These are phyloP conservation scores for Acanthamoeba lenticulata DNA, from an alignment of 208 protist species.

Conservation along the genomic window DNA sequence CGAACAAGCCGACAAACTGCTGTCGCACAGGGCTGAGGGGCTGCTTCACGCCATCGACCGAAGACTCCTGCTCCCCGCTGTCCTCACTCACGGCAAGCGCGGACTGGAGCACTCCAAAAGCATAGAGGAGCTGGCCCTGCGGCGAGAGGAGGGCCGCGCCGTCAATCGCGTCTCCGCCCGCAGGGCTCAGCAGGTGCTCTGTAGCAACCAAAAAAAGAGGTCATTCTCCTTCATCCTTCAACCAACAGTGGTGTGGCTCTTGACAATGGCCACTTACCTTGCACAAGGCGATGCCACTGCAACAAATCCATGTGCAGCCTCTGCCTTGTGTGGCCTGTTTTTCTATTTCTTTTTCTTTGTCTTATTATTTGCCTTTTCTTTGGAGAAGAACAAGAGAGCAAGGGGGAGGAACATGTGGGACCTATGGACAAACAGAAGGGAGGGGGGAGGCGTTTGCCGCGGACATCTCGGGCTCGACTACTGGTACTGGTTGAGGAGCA, in stretches of 20 bases:
- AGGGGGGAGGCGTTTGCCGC: no score
- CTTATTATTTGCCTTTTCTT: no score
- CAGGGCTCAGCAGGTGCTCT: neutral
- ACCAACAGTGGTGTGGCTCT: neutral
- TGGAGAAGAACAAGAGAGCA: no score
- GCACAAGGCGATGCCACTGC: neutral
- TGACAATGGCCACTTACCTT: neutral
- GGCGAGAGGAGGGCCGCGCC: neutral
- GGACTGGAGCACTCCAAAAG: neutral
- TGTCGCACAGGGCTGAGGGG: neutral
- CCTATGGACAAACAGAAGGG: no score
- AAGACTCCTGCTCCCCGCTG: no score
- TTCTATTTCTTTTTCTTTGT: no score
- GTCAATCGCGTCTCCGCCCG: neutral
- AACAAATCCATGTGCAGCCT: neutral
- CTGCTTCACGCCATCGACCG: no score
- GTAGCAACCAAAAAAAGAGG: neutral
- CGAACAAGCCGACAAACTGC: constrained; percentile 7
- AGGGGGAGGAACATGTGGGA: no score
- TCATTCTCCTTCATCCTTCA: neutral
- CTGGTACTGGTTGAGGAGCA: constrained; percentile 49
- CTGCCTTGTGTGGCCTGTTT: neutral
- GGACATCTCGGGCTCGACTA: neutral
- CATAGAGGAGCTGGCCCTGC: neutral
- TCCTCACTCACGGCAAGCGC: neutral